Conservation (phyloP, 148 eudicot species). For the Vaccinium corymbosum region DNA sequence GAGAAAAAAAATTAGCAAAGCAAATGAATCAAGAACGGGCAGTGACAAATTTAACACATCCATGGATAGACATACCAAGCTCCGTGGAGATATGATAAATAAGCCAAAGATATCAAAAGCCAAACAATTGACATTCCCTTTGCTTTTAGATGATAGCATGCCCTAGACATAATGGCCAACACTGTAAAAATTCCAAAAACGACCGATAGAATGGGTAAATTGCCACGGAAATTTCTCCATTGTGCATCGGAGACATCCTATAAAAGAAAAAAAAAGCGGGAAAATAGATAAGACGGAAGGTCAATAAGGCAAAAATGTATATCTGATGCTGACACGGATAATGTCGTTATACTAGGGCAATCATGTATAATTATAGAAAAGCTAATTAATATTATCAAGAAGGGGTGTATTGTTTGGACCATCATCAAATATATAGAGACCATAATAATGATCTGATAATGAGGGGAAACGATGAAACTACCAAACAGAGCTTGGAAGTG, state of each 20-base stretch:
- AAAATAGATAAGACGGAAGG: neutral
- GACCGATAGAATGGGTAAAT: constrained; percentile 61
- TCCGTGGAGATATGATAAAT: constrained; percentile 78
- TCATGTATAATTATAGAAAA: neutral
- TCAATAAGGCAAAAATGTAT: constrained; percentile 7
- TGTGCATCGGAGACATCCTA: constrained; percentile 93
- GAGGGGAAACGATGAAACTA: neutral
- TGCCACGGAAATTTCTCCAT: constrained; percentile 89
- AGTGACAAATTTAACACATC: neutral
- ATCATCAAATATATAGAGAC: neutral
- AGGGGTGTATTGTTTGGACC: neutral
- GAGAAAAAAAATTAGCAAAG: neutral
- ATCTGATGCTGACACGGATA: neutral
- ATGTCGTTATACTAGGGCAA: neutral
- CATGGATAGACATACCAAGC: constrained; percentile 55
- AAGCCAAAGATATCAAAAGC: constrained; percentile 64
- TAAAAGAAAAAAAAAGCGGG: constrained; percentile 1
- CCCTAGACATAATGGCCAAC: constrained; percentile 50
- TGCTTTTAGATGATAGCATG: constrained; percentile 47
- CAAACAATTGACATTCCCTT: constrained; percentile 82
- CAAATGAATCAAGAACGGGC: constrained; percentile 19
- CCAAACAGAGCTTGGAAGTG: neutral
- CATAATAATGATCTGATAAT: neutral
- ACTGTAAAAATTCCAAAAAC: constrained; percentile 72
- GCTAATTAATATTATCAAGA: neutral